phyloP scores from a whole-genome alignment of 768 basidiomycete genomes.

The Boletus speciosus region DNA sequence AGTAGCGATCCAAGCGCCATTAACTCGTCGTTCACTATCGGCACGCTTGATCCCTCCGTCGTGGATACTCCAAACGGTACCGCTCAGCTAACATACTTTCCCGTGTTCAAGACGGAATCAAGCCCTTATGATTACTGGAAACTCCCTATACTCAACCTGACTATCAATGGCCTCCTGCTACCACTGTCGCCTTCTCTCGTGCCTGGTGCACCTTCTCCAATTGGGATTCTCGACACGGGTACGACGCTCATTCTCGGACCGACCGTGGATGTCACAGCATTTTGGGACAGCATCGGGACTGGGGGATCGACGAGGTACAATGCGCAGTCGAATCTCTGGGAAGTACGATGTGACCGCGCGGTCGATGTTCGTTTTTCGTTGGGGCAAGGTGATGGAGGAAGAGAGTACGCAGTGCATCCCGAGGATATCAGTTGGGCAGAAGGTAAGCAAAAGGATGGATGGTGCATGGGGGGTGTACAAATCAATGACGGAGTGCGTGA shows the following conservation, averaged over 20 bases:
- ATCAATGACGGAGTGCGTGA: conserved; percentile 45
- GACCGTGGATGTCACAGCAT: conserved; percentile 45
- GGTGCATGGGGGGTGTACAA: conserved; percentile 59
- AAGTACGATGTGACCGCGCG: conserved; percentile 49
- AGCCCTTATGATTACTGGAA: conserved; percentile 57
- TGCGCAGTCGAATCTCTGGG: conserved; percentile 38
- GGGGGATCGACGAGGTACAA: conserved; percentile 40
- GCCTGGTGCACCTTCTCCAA: conserved; percentile 36
- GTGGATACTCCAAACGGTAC: conserved; percentile 26
- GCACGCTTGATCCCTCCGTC: conserved; percentile 40
- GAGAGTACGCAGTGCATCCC: conserved; percentile 47
- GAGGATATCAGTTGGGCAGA: conserved; percentile 51
- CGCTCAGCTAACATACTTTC: conserved; percentile 33
- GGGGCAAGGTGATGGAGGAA: conserved; percentile 32
- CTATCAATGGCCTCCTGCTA: conserved; percentile 41
- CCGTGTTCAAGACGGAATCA: conserved; percentile 37
- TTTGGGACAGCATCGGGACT: conserved; percentile 47
- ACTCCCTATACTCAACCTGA: conserved; percentile 43
- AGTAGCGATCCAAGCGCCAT: conserved; percentile 14
- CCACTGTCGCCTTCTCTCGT: conserved; percentile 45
- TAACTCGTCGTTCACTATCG: conserved; percentile 50
- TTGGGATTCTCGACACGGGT: conserved; percentile 64
- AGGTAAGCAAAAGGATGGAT: conserved; percentile 36
- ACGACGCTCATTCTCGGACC: conserved; percentile 58
- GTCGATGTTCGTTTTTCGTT: conserved; percentile 45